Percentiles rank a stretch among this genome's conserved stretches.
Evolutionary conservation across 2,329 filamentous ascomycete species (phyloP).

Genomic region (Colletotrichum trifolii): DNA sequence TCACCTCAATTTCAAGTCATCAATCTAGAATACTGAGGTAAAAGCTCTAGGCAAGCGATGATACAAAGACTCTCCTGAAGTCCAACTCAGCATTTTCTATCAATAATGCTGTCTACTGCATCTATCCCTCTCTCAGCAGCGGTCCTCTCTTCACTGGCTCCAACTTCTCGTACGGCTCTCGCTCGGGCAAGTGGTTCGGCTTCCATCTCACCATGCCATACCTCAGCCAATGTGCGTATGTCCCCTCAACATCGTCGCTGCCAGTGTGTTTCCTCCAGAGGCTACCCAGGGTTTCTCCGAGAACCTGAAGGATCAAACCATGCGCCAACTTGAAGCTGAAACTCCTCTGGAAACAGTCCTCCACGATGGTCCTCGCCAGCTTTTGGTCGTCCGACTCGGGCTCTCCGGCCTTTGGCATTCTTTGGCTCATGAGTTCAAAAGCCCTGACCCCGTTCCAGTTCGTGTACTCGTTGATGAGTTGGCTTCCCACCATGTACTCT

Average conservation of each 20-base stretch:
- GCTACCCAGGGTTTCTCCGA: constrained; percentile 62
- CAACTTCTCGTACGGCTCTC: constrained; percentile 46
- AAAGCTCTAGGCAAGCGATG: too few relatives aligned
- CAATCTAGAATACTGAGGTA: too few relatives aligned
- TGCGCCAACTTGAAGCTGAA: constrained; percentile 68
- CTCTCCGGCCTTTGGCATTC: constrained; percentile 50
- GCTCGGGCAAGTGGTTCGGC: constrained; percentile 53
- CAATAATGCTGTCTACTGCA: neutral
- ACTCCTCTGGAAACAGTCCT: constrained; percentile 59
- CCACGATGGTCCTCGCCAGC: constrained; percentile 61
- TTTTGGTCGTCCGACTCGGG: constrained; percentile 57
- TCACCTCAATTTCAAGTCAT: too few relatives aligned
- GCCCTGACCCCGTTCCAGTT: constrained; percentile 61
- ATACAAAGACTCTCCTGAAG: too few relatives aligned
- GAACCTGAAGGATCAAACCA: constrained; percentile 61
- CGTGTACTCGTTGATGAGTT: constrained; percentile 64
- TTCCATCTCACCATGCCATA: constrained; percentile 60
- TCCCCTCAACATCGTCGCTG: constrained; percentile 59
- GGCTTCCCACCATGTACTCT: constrained; percentile 61
- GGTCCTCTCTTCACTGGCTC: constrained; percentile 51
- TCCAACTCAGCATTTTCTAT: too few relatives aligned
- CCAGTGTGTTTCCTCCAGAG: constrained; percentile 63
- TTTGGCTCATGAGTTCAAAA: constrained; percentile 61
- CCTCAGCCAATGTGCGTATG: constrained; percentile 66
- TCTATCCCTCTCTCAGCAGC: constrained; percentile 32